Percentiles rank a stretch among this genome's conserved stretches.
Evolutionary conservation across 164 flowering plant species (phyloP).

Genomic region (Berberis vulgaris): DNA sequence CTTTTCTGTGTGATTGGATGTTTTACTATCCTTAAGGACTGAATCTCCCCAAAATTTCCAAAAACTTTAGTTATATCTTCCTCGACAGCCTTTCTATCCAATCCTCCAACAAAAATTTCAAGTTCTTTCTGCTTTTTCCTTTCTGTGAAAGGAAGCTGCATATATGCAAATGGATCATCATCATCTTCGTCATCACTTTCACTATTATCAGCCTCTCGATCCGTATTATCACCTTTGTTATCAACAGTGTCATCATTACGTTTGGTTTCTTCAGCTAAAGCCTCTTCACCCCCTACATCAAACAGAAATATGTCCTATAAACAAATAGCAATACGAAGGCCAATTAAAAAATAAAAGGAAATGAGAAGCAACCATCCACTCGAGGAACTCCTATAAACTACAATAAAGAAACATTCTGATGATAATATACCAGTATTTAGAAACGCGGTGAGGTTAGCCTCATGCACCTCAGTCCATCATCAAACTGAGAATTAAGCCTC

Average conservation of each 20-base stretch:
- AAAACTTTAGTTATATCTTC: conserved; percentile 34
- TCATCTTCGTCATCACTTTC: conserved; percentile 4
- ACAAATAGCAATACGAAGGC: too few relatives aligned
- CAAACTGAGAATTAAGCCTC: too few relatives aligned
- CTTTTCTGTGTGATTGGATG: conserved; percentile 28
- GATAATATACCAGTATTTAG: too few relatives aligned
- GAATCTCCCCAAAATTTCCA: conserved; percentile 30
- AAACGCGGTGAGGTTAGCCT: too few relatives aligned
- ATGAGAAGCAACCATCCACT: too few relatives aligned
- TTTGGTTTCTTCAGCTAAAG: too few relatives aligned
- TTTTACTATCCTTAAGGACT: conserved; percentile 24
- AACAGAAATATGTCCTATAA: too few relatives aligned
- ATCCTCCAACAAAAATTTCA: conserved; percentile 36
- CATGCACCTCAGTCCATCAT: too few relatives aligned
- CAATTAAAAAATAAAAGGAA: too few relatives aligned
- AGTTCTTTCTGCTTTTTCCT: conserved; percentile 25
- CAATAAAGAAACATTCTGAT: too few relatives aligned
- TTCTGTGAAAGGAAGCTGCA: conserved; percentile 16
- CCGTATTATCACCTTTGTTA: conserved; percentile 8
- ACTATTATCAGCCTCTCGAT: conserved; percentile 1
- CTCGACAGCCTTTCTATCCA: conserved; percentile 31
- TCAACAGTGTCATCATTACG: neutral
- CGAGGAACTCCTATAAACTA: too few relatives aligned
- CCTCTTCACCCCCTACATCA: too few relatives aligned
- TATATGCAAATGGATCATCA: conserved; percentile 15